Conservation (phyloP, 2,329 filamentous ascomycete genomes). For the Paraphoma sp. region DNA sequence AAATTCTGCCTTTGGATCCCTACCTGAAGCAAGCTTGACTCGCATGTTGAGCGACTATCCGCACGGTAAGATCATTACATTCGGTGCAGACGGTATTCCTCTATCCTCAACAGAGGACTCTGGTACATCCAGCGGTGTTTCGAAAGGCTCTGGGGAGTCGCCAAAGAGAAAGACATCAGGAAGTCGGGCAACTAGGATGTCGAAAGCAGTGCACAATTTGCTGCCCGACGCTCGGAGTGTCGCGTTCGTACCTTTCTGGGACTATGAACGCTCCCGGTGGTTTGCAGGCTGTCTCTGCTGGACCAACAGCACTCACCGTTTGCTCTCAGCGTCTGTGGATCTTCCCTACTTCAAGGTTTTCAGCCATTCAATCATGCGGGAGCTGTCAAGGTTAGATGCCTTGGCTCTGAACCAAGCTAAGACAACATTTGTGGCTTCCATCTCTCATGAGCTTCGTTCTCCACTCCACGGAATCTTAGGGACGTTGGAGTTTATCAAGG, state of each 20-base stretch:
- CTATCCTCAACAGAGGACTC: slow-evolving; percentile 6
- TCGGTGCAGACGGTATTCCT: background rate
- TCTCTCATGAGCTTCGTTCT: slow-evolving; percentile 60
- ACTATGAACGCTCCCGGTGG: slow-evolving; percentile 46
- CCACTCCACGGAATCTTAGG: slow-evolving; percentile 50
- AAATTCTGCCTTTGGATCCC: background rate
- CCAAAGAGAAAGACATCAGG: background rate
- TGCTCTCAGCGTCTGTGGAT: slow-evolving; percentile 38
- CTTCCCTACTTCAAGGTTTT: slow-evolving; percentile 46
- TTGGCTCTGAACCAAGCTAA: slow-evolving; percentile 55
- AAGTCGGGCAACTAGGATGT: background rate
- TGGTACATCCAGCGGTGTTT: background rate
- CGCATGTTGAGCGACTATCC: slow-evolving; percentile 2
- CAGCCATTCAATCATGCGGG: slow-evolving; percentile 61
- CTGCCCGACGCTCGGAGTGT: slow-evolving; percentile 37
- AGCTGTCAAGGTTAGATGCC: slow-evolving; percentile 61
- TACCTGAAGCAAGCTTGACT: background rate
- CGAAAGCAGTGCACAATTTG: background rate
- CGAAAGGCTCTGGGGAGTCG: background rate
- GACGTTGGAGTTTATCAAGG: slow-evolving; percentile 58
- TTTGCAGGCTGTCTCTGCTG: slow-evolving; percentile 46
- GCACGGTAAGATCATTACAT: slow-evolving; percentile 3
- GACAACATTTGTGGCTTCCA: slow-evolving; percentile 59
- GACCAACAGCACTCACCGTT: slow-evolving; percentile 37
- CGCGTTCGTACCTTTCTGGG: slow-evolving; percentile 49